A percentile compares a stretch with the other conserved stretches of the same genome.
phyloP scores from a whole-genome alignment of 164 flowering plant species.

The Akebia trifoliata region DNA sequence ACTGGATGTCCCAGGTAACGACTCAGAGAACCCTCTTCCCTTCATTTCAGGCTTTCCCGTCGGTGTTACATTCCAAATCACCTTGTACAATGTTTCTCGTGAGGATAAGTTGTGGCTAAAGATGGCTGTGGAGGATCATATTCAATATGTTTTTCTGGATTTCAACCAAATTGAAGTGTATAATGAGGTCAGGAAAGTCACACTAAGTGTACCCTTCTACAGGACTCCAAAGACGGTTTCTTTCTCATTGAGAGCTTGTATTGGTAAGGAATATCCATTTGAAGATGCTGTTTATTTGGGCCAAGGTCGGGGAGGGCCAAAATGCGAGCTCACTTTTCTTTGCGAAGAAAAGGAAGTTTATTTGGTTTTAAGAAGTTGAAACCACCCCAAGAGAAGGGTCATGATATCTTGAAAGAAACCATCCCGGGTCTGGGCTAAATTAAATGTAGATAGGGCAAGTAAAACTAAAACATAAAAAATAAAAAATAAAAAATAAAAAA shows the following conservation, averaged over 20 bases:
- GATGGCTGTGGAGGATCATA: constrained; percentile 27
- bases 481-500: too few relatives aligned
- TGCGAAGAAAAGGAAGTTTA: constrained; percentile 49
- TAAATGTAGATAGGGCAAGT: too few relatives aligned
- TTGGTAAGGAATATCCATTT: constrained; percentile 53
- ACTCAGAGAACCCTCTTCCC: constrained; percentile 53
- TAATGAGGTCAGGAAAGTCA: constrained; percentile 34
- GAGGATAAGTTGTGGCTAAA: constrained; percentile 57
- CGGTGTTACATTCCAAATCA: constrained; percentile 49
- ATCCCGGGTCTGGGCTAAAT: too few relatives aligned
- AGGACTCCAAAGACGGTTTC: constrained; percentile 47
- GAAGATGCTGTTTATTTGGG: constrained; percentile 22
- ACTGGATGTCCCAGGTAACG: constrained; percentile 39
- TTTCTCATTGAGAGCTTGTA: constrained; percentile 40
- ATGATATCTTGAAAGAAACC: too few relatives aligned
- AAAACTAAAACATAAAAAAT: too few relatives aligned
- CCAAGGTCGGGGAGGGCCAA: constrained; percentile 46
- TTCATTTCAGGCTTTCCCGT: constrained; percentile 72
- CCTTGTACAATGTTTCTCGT: constrained; percentile 40
- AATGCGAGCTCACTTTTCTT: constrained; percentile 40
- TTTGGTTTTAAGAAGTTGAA: constrained; percentile 22
- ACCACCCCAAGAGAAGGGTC: too few relatives aligned
- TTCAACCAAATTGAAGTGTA: constrained; percentile 20
- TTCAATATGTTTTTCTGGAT: constrained; percentile 56
- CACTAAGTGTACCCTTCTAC: constrained; percentile 44